phyloP scores from a whole-genome alignment of 2,329 filamentous ascomycete genomes.

The Hypoxylon sp. region DNA sequence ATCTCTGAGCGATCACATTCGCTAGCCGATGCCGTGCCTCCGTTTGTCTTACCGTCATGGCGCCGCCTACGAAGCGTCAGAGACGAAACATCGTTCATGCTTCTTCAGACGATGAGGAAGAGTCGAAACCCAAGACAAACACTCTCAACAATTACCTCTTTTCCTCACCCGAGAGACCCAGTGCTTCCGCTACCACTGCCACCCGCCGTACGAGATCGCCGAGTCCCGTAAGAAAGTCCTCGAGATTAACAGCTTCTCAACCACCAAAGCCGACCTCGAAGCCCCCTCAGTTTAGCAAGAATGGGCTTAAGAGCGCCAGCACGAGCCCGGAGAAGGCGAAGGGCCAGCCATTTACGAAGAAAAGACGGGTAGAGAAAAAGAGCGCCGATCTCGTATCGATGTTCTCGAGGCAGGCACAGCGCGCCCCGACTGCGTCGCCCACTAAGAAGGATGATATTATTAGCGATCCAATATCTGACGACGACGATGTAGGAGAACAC shows the following conservation, averaged over 20 bases:
- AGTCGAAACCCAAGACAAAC: slow-evolving; percentile 55
- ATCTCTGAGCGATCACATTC: slow-evolving; percentile 18
- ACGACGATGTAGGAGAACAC: slow-evolving; percentile 66
- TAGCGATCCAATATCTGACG: slow-evolving; percentile 70
- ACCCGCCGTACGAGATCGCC: slow-evolving; percentile 40
- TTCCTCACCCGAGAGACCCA: slow-evolving; percentile 62
- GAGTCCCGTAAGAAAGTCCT: slow-evolving; percentile 45
- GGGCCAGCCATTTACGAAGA: slow-evolving; percentile 44
- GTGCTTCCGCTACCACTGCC: slow-evolving; percentile 41
- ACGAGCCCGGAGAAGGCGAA: slow-evolving; percentile 61
- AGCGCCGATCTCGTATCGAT: slow-evolving; percentile 68
- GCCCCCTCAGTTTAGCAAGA: slow-evolving; percentile 46
- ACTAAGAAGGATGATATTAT: slow-evolving; percentile 61
- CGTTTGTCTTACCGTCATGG: slow-evolving; percentile 57
- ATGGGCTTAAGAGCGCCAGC: slow-evolving; percentile 54
- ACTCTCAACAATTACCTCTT: slow-evolving; percentile 66
- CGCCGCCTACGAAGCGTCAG: slow-evolving; percentile 69
- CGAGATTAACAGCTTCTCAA: slow-evolving; percentile 38
- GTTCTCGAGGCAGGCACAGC: slow-evolving; percentile 71
- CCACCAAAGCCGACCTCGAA: slow-evolving; percentile 42
- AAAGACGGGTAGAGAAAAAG: slow-evolving; percentile 63
- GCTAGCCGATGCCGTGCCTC: slow-evolving; percentile 44
- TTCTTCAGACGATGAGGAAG: slow-evolving; percentile 64
- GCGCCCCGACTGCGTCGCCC: slow-evolving; percentile 53
- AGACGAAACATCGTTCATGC: slow-evolving; percentile 66